phyloP scores from a whole-genome alignment of 306 rosid genomes.

The cucumber (Cucumis sativus) region Cucumber_9930_V3 NC_026661.2:20413501-20414000 shows the following conservation, averaged over 20 bases:
- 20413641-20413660: slow-evolving; percentile 61
- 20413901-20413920: slow-evolving; percentile 48
- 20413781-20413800: slow-evolving; percentile 33
- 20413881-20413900: slow-evolving; percentile 59
- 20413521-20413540: neutral
- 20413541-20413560: neutral
- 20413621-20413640: slow-evolving; percentile 75
- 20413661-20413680: slow-evolving; percentile 65
- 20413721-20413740: slow-evolving; percentile 80
- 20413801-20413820: slow-evolving; percentile 63
- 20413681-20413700: slow-evolving; percentile 78
- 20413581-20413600: neutral
- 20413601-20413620: slow-evolving; percentile 54
- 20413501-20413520: slow-evolving; percentile 11
- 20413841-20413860: slow-evolving; percentile 31
- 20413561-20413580: neutral
- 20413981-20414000: slow-evolving; percentile 92
- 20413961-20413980: slow-evolving; percentile 92
- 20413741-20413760: slow-evolving; percentile 72
- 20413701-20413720: slow-evolving; percentile 80
- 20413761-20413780: slow-evolving; percentile 64
- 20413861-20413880: slow-evolving; percentile 41
- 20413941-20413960: slow-evolving; percentile 65
- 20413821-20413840: slow-evolving; percentile 21
- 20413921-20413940: slow-evolving; percentile 42